Evolutionary conservation across 192 early-diverging fungal species (phyloP).

Genomic region (Globomyces pollinis-pini): DNA sequence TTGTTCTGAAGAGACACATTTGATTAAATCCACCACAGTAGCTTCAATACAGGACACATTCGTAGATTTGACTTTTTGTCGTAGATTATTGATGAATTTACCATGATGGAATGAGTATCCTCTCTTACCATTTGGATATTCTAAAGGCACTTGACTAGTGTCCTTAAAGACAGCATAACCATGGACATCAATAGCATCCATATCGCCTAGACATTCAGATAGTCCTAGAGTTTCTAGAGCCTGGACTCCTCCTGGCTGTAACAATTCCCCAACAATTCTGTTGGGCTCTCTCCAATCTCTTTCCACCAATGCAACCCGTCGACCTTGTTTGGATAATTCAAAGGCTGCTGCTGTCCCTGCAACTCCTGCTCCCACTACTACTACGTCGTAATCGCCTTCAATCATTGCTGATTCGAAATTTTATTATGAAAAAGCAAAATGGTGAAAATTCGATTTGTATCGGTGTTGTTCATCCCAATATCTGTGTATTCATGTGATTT

Average conservation of each 20-base stretch:
- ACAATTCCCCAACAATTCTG: slow-evolving; percentile 93
- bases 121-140: slow-evolving; percentile 59
- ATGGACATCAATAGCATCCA: slow-evolving; percentile 72
- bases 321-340: slow-evolving; percentile 64
- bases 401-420: no score
- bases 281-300: slow-evolving; percentile 89
- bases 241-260: slow-evolving; percentile 90
- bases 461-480: no score
- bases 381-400: no score
- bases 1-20: slow-evolving; percentile 24
- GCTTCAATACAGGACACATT: slow-evolving; percentile 74
- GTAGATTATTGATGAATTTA: slow-evolving; percentile 77
- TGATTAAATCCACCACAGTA: slow-evolving; percentile 62
- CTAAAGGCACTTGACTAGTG: slow-evolving; percentile 55
- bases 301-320: slow-evolving; percentile 70
- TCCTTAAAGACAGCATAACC: slow-evolving; percentile 79
- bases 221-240: slow-evolving; percentile 53
- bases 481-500: no score
- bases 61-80: slow-evolving; percentile 51
- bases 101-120: slow-evolving; percentile 93
- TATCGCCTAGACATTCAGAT: slow-evolving; percentile 63
- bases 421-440: no score
- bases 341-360: slow-evolving; percentile 80
- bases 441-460: no score
- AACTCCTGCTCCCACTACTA: slow-evolving; percentile 90